Percentiles rank a stretch among this genome's conserved stretches.
Evolutionary conservation across 345 rosid species (phyloP).

Genomic region (Ceriops zippeliana): DNA sequence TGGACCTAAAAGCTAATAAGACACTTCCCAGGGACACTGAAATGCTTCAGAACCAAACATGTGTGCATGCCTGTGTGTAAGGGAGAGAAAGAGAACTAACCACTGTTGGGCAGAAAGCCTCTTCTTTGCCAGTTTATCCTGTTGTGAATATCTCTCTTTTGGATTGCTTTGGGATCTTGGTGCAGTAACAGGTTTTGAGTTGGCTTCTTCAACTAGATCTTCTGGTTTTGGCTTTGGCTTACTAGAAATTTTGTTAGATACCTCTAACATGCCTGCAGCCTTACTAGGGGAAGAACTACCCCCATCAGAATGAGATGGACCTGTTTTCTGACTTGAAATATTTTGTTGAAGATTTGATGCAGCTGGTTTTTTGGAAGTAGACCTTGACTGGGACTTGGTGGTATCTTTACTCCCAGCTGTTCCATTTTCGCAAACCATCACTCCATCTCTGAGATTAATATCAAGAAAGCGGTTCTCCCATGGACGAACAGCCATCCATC

Average conservation of each 20-base stretch:
- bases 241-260: conserved; percentile 33
- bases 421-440: conserved; percentile 49
- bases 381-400: conserved; percentile 48
- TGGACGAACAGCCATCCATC: conserved; percentile 99
- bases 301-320: conserved; percentile 66
- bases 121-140: conserved; percentile 54
- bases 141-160: conserved; percentile 60
- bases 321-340: conserved; percentile 55
- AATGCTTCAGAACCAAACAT: not conserved
- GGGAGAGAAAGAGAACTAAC: conserved; percentile 37
- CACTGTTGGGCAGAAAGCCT: conserved; percentile 65
- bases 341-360: conserved; percentile 38
- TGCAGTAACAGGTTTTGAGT: conserved; percentile 42
- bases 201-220: conserved; percentile 47
- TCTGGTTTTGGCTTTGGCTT: conserved; percentile 61
- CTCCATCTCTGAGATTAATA: conserved; percentile 75
- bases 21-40: not conserved
- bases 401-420: conserved; percentile 42
- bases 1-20: not conserved
- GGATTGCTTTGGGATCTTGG: conserved; percentile 86
- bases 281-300: conserved; percentile 59
- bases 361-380: conserved; percentile 46
- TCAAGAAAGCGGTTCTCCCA: conserved; percentile 99
- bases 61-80: too few relatives aligned
- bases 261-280: conserved; percentile 47